phyloP scores from a whole-genome alignment of 2,329 filamentous ascomycete genomes.

The Trichoderma endophyticum region DNA sequence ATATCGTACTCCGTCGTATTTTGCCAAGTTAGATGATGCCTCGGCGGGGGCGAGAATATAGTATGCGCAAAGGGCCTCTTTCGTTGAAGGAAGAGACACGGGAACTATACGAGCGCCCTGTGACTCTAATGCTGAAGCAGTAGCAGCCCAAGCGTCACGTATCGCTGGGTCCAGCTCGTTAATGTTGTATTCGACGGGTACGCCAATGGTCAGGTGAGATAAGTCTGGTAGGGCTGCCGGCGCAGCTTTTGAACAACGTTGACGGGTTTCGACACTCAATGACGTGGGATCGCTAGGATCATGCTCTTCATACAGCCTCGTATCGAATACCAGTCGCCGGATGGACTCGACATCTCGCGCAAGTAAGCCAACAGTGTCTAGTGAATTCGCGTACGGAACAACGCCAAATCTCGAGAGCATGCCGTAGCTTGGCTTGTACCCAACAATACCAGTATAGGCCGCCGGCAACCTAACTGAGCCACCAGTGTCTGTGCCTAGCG shows the following conservation, averaged over 20 bases:
- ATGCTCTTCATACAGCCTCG: conserved; percentile 47
- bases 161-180: conserved; percentile 70
- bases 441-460: conserved; percentile 77
- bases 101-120: conserved; percentile 71
- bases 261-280: conserved; percentile 54
- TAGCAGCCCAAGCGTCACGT: conserved; percentile 64
- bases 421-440: conserved; percentile 91
- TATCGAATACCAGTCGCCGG: conserved; percentile 50
- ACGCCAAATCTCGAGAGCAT: conserved; percentile 82
- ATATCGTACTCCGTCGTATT: conserved; percentile 96
- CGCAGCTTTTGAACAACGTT: conserved; percentile 38
- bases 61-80: conserved; percentile 84
- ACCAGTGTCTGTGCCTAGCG: conserved; percentile 90
- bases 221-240: conserved; percentile 27
- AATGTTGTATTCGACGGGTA: conserved; percentile 82
- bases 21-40: conserved; percentile 91
- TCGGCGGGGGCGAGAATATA: conserved; percentile 95
- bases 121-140: conserved; percentile 56
- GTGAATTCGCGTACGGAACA: conserved; percentile 85
- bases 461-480: conserved; percentile 85
- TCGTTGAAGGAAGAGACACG: conserved; percentile 79
- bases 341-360: conserved; percentile 53
- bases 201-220: conserved; percentile 47
- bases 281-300: conserved; percentile 76
- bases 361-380: conserved; percentile 84